Base-by-base conservation (phyloP, 371 early-diverging fungal genomes). In the Thermomucor indicae-seudaticae region DNA sequence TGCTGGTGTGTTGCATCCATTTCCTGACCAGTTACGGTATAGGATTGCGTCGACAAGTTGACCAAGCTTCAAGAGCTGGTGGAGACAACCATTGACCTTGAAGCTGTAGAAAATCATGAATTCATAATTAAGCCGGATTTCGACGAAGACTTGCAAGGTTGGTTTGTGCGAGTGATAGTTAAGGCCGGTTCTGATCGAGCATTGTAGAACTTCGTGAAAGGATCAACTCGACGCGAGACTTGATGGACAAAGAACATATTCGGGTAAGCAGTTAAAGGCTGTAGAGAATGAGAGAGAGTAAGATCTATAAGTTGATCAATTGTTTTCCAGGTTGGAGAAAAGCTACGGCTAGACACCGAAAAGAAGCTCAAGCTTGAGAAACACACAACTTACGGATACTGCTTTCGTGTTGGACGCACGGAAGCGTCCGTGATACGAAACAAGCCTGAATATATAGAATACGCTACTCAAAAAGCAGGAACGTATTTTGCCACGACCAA, bases 311-410 rank as follows among this genome's bases (percentile, higher is more conserved):
- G 35, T 19, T 29, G n/a, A n/a, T 24, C 14, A 28, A 34, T 46
- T 6, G 22, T 6, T 19, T 53, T 41, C 8, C 35, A 80, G 71
- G 72, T 83, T 4, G 86, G 87, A 1, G 60, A 67, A 0, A 79
- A 79, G 4, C 67, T 97, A 24, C 70, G 75, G 11, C 53, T 93
- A 55, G 96, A 95, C 39, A 65, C 80, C 7, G 89, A 91, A 14
- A 94, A 93, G 55, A 94, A 92, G 57, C 72, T 96, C 28, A 94
- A 94, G 58, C 73, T 96, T 42, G 98, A 98, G 48, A 85, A 87
- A 39, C 86, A 85, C 51, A 57, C 78, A 23, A 60, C 79, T 6
- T 89, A 88, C 41, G 97, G 97, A 12, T 79, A 95, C 71, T 92
- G 95, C 57, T 77, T 98, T 53, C 82, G 96, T 10, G 71, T 96